Base-by-base conservation (phyloP, 768 basidiomycete genomes). In the Kwoniella sp. region DNA sequence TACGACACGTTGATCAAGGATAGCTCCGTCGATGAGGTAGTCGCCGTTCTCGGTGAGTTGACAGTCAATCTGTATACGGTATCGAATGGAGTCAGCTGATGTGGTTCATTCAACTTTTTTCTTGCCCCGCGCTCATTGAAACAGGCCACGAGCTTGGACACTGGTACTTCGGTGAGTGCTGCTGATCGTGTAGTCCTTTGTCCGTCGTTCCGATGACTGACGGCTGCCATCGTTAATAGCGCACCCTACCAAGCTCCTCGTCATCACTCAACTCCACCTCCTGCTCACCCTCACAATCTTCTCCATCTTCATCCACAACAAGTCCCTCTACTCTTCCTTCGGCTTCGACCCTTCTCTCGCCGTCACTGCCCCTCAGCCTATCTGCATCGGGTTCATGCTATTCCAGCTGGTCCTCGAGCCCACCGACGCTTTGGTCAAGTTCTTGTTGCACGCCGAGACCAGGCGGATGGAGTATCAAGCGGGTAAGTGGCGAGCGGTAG, bases 1-100 rank as follows among this genome's bases (percentile, higher is more conserved):
- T 99, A 93, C 74, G 96, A 99, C 73, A 98, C 95, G 0, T 86
- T 99, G 69, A 93, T 98, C 81, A 89, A 94, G 76, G 87, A 97
- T 74, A 90, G 87, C 80, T 87, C 88, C 73, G 86, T 93, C 0
- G 90, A 92, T 26, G 92, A 97, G 80, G 92, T 99, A 29, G 95
- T 97, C 73, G 95, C 96, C 31, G 93, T 99, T n/a, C 86, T 97
- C 48, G 88, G 82, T 82, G 41, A 63, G 78, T 62, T 15, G 55
- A 28, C 38, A 22, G 4, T 23, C 30, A 17, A 31, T 22, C 28
- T 45, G 2, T 28, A 28, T 8, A 25, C 34, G 7, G 7, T n/a
- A n/a, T n/a, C 38, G 17, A 9, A 29, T 1, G 5, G 11, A 30
- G 1, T 26, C 7, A 50, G 38, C n/a, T 61, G 48, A 50, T 13